Evolutionary conservation across 2,329 filamentous ascomycete species (phyloP).

Genomic region (Colletotrichum sp.): DNA sequence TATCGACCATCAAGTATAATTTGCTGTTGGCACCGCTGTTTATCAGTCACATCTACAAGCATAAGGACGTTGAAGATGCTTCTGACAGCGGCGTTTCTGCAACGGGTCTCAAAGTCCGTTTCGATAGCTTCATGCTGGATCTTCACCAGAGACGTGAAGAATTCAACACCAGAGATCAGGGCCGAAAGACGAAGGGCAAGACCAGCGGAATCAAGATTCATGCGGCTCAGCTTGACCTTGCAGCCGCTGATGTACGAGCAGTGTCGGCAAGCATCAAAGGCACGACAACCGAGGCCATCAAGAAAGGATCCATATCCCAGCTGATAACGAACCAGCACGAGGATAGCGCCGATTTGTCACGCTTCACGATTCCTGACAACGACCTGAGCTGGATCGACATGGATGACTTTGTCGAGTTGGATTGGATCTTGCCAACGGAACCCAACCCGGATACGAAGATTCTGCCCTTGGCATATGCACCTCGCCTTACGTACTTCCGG

Average conservation of each 20-base stretch:
- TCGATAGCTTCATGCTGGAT: constrained; percentile 98
- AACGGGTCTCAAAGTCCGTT: constrained; percentile 92
- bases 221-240: constrained; percentile 89
- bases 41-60: constrained; percentile 97
- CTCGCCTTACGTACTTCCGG: constrained; percentile 95
- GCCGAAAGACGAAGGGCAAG: constrained; percentile 75
- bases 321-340: constrained; percentile 59
- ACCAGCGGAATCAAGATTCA: constrained; percentile 97
- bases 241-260: constrained; percentile 89
- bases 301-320: constrained; percentile 59
- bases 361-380: constrained; percentile 94
- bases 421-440: constrained; percentile 92
- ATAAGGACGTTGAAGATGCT: constrained; percentile 92
- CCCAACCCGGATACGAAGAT: constrained; percentile 94
- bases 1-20: constrained; percentile 99
- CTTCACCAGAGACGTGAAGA: constrained; percentile 93
- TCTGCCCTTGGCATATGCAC: constrained; percentile 87
- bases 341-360: constrained; percentile 74
- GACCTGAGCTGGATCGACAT: constrained; percentile 98
- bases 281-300: constrained; percentile 77
- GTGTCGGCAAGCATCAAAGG: constrained; percentile 89
- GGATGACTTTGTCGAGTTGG: constrained; percentile 98
- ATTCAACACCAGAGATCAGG: constrained; percentile 82
- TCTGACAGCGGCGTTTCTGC: constrained; percentile 79
- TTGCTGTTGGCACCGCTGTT: constrained; percentile 90